A percentile compares a stretch with the other conserved stretches of the same genome.
phyloP scores from a whole-genome alignment of 192 early-diverging fungal species.

The Anaeromyces robustus region DNA sequence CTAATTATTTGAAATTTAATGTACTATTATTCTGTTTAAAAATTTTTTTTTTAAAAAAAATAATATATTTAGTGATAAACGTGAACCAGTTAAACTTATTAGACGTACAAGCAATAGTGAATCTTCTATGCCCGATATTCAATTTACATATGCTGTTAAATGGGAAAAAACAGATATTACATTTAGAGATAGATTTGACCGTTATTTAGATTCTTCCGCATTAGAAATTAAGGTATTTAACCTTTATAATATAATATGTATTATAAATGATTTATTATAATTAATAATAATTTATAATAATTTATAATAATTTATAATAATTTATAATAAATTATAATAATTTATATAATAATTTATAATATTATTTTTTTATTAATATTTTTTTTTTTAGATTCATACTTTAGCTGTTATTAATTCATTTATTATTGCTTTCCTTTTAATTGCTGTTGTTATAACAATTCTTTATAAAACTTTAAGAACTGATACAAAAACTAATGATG shows the following conservation, averaged over 20 bases:
- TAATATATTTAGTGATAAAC: not conserved
- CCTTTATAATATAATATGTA: no score
- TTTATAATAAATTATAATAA: no score
- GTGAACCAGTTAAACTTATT: not conserved
- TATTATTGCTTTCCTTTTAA: not conserved
- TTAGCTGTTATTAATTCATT: not conserved
- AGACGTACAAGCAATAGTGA: no score
- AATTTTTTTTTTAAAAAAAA: no score
- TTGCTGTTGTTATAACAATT: not conserved
- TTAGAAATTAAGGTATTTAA: not conserved
- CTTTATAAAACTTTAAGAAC: not conserved
- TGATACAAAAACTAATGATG: not conserved
- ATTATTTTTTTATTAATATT: no score
- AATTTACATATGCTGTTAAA: not conserved
- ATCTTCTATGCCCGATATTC: no score
- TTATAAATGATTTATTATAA: no score
- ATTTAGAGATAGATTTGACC: not conserved
- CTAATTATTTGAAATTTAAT: no score
- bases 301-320: no score
- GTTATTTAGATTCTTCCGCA: not conserved
- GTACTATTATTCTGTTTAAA: no score
- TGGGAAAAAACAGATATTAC: not conserved
- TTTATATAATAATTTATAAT: no score
- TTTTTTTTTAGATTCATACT: not conserved
- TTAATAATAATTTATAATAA: no score